A percentile compares a stretch with the other conserved stretches of the same genome.
These are phyloP conservation scores for Termitomyces sp. DNA, from an alignment of 768 basidiomycete species.

Conservation along the genomic window DNA sequence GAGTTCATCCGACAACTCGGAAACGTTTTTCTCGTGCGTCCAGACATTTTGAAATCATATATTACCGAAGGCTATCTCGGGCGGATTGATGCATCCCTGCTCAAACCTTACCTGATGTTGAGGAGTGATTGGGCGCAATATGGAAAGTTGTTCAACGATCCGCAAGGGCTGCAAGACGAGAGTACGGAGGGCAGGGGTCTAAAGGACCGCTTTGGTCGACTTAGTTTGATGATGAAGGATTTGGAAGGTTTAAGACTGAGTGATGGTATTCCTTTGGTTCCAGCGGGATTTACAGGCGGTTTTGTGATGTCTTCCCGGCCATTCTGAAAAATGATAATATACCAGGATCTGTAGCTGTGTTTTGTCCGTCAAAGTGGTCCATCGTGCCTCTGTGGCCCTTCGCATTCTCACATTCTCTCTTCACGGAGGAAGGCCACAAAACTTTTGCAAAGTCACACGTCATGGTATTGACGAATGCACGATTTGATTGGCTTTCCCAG, in stretches of 20 bases:
- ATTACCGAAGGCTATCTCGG: constrained; percentile 93
- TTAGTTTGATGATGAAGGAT: constrained; percentile 87
- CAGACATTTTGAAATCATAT: constrained; percentile 92
- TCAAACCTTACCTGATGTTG: constrained; percentile 87
- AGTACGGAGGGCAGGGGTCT: constrained; percentile 40
- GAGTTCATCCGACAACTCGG: constrained; percentile 97
- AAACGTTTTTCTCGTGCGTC: constrained; percentile 93
- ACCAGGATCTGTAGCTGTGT: constrained; percentile 12
- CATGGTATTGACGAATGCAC: too few species aligned
- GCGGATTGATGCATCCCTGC: constrained; percentile 78
- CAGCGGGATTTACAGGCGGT: constrained; percentile 44
- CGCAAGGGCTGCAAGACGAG: constrained; percentile 35
- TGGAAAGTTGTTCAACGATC: constrained; percentile 72
- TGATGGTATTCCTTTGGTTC: constrained; percentile 55
- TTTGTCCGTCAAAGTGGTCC: too few species aligned
- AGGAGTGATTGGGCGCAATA: constrained; percentile 90
- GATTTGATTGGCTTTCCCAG: too few species aligned
- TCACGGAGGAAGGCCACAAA: too few species aligned
- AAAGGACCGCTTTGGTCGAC: constrained; percentile 60
- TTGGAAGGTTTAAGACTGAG: constrained; percentile 61
- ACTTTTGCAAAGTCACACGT: too few species aligned
- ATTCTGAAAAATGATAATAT: constrained; percentile 24
- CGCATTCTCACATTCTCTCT: too few species aligned
- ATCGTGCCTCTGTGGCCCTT: too few species aligned
- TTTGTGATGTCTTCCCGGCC: constrained; percentile 44